phyloP scores from a whole-genome alignment of 2,329 filamentous ascomycete species.

The Verticillium tricorpus region DNA sequence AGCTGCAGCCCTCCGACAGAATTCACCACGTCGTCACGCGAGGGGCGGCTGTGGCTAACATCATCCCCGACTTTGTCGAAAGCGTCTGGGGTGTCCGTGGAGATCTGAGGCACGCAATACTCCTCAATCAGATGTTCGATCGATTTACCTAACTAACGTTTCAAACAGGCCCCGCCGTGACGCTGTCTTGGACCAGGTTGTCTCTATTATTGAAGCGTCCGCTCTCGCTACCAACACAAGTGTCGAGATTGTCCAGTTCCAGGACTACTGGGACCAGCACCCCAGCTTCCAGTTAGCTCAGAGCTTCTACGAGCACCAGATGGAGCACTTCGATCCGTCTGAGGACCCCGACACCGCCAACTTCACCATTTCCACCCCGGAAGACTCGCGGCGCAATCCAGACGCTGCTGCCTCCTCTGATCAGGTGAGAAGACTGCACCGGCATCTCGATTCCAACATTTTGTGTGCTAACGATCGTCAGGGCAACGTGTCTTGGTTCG shows the following conservation, averaged over 20 bases:
- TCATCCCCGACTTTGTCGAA: neutral
- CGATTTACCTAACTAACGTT: neutral
- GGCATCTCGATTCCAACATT: neutral
- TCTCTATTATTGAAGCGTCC: constrained; percentile 7
- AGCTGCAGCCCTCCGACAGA: constrained; percentile 15
- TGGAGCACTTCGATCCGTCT: constrained; percentile 7
- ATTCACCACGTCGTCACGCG: constrained; percentile 16
- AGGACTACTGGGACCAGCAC: constrained; percentile 12
- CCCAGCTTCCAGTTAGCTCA: constrained; percentile 8
- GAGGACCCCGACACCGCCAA: constrained; percentile 7
- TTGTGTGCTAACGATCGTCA: neutral
- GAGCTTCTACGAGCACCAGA: constrained; percentile 7
- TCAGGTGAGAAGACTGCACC: neutral
- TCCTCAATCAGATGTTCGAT: neutral
- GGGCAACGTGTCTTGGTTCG: constrained; percentile 11
- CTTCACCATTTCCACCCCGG: constrained; percentile 7
- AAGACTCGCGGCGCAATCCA: constrained; percentile 3
- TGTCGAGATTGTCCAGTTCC: constrained; percentile 6
- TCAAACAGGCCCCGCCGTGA: constrained; percentile 5
- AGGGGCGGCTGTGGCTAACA: constrained; percentile 3
- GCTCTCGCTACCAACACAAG: constrained; percentile 8
- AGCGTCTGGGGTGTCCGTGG: constrained; percentile 8
- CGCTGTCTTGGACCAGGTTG: constrained; percentile 4
- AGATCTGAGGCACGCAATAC: neutral
- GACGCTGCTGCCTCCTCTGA: constrained; percentile 6